Base-by-base conservation (phyloP, 495 filamentous ascomycete genomes). In the Hypoxylon lienhwacheense region DNA sequence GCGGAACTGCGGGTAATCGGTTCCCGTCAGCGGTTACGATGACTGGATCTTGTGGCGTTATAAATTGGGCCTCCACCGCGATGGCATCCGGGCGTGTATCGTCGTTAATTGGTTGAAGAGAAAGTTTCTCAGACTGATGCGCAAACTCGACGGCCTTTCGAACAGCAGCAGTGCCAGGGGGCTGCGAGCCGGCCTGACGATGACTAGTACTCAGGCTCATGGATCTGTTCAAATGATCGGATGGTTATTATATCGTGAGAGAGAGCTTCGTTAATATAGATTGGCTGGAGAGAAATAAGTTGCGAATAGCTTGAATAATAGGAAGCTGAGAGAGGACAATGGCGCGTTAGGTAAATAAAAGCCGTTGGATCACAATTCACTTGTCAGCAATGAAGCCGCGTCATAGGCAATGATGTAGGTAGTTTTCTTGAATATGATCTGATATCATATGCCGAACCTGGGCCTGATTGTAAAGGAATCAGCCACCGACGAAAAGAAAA, bases 41-140 rank as follows among this genome's bases (percentile, higher is more conserved):
- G n/a, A 89, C 80, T 0, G 86, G 82, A 69, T 89, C 86, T 37
- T 82, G 78, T 0, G 82, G 72, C 1, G 86, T 90, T 35, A 90
- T 72, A 63, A 86, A 89, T 14, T 75, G 75, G 3, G 86, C 85
- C 49, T 85, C 72, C 14, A 86, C 73, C 2, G 86, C 85, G 21
- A 80, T 71, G 14, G 75, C 71, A 0, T 55, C 47, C 12, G 69
- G 60, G 15, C 63, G 56, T 35, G 59, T 55, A 32, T 54, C 33
- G 28, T 44, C 36, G 6, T 57, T 29, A 10, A 56, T 54, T 22
- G 61, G 57, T 14, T 72, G 64, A 24, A 76, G 71, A 4, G 81
- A 82, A 7, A 87, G 74, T 51, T 81, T 82, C 54, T 84, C 80
- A 3, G 84, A 77, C 66, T 89, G 84, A 1, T 77, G 69, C 6